phyloP scores from a whole-genome alignment of 805 yeast genomes.

The Aciculoconidium aculeatum region DNA sequence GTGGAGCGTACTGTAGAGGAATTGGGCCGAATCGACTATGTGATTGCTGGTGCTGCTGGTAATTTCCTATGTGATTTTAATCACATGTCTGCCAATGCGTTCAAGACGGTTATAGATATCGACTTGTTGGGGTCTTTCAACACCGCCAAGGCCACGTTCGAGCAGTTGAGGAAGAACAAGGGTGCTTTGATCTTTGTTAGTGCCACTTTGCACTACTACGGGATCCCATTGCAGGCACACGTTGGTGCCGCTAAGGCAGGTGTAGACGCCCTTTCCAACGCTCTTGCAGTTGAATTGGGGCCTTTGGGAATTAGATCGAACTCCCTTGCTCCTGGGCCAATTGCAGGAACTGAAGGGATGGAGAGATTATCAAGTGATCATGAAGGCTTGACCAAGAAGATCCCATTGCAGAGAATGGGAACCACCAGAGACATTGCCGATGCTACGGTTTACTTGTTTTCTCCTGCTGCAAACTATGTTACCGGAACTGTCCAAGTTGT shows the following conservation, averaged over 20 bases:
- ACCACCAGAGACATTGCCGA: slow-evolving; percentile 76
- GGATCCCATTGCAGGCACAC: slow-evolving; percentile 33
- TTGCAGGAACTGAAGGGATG: slow-evolving; percentile 24
- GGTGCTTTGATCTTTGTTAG: slow-evolving; percentile 34
- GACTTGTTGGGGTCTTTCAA: slow-evolving; percentile 38
- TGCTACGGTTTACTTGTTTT: slow-evolving; percentile 76
- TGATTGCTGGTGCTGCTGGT: slow-evolving; percentile 43
- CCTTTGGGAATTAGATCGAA: slow-evolving; percentile 25
- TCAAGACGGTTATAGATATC: slow-evolving; percentile 32
- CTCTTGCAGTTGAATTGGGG: slow-evolving; percentile 26
- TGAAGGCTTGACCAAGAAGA: slow-evolving; percentile 21
- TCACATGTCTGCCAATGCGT: slow-evolving; percentile 38
- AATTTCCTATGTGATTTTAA: slow-evolving; percentile 38
- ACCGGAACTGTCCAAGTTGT: slow-evolving; percentile 77
- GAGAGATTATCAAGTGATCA: slow-evolving; percentile 15
- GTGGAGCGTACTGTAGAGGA: slow-evolving; percentile 20
- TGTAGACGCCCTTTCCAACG: slow-evolving; percentile 24
- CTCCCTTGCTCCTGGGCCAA: slow-evolving; percentile 24
- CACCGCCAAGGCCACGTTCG: slow-evolving; percentile 36
- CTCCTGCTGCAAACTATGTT: slow-evolving; percentile 74
- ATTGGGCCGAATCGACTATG: slow-evolving; percentile 38
- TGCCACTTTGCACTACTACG: slow-evolving; percentile 41
- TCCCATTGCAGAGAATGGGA: slow-evolving; percentile 70
- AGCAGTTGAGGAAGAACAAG: slow-evolving; percentile 31
- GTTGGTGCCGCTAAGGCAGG: slow-evolving; percentile 29